phyloP scores from a whole-genome alignment of 495 filamentous ascomycete genomes.

The Xylaria palmicola region DNA sequence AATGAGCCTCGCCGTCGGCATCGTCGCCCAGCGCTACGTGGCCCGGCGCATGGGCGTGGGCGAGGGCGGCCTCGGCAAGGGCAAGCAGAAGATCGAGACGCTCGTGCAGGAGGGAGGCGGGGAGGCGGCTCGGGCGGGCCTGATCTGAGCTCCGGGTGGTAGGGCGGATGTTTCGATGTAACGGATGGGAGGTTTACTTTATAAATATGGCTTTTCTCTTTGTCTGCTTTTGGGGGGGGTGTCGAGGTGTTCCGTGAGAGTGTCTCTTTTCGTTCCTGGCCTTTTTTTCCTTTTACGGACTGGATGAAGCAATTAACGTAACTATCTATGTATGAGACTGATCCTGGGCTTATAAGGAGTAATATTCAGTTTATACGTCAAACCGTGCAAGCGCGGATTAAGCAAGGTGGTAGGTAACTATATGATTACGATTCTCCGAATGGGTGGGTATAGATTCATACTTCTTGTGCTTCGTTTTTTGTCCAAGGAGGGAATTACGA shows the following conservation, averaged over 20 bases:
- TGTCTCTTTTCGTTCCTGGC: too few species aligned
- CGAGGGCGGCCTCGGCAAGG: conserved; percentile 75
- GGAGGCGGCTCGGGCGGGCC: conserved; percentile 74
- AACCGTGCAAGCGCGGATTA: too few species aligned
- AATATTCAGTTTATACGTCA: background rate
- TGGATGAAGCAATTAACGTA: background rate
- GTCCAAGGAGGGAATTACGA: too few species aligned
- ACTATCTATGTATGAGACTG: background rate
- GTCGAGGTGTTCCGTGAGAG: conserved; percentile 1
- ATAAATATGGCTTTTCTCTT: background rate
- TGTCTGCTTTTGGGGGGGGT: background rate
- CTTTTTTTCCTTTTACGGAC: background rate
- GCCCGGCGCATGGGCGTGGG: conserved; percentile 94
- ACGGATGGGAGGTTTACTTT: background rate
- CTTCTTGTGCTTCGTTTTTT: too few species aligned
- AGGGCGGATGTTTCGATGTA: background rate
- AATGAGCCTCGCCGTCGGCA: conserved; percentile 72
- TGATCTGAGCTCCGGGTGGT: conserved; percentile 30
- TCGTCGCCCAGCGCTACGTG: conserved; percentile 95
- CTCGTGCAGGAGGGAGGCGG: conserved; percentile 71
- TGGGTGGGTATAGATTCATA: background rate
- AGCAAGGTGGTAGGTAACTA: too few species aligned
- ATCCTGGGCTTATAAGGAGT: conserved; percentile 6
- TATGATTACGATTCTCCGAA: background rate
- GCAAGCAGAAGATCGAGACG: conserved; percentile 72